phyloP scores from a whole-genome alignment of 306 rosid species.

The Quercus suber region DNA sequence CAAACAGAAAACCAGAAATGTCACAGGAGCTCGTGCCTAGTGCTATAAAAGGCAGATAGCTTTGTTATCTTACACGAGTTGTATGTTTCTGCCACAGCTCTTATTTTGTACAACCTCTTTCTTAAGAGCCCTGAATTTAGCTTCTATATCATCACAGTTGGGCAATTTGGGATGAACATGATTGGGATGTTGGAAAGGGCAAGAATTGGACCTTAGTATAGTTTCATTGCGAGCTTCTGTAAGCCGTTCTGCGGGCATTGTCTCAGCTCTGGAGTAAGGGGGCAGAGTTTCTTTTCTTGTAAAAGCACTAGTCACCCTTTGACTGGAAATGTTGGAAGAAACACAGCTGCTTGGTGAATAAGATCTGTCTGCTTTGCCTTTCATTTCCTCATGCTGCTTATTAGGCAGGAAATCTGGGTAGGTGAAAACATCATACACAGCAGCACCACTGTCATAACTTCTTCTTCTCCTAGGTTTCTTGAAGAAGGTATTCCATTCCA shows the following conservation, averaged over 20 bases:
- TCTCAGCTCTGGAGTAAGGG: conserved; percentile 49
- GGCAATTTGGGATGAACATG: conserved; percentile 89
- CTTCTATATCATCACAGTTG: conserved; percentile 62
- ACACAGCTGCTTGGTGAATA: background rate
- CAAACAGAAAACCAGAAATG: conserved; percentile 7
- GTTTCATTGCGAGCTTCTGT: conserved; percentile 23
- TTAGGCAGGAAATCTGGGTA: conserved; percentile 21
- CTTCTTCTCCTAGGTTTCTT: conserved; percentile 26
- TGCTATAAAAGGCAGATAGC: conserved; percentile 1
- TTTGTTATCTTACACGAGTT: background rate
- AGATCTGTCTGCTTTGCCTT: conserved; percentile 14
- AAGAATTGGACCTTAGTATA: conserved; percentile 56
- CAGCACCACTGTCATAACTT: conserved; percentile 17
- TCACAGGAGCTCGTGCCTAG: background rate
- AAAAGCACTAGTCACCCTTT: conserved; percentile 15
- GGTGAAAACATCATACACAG: conserved; percentile 34
- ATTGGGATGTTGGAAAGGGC: conserved; percentile 41
- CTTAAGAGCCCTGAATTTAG: conserved; percentile 60
- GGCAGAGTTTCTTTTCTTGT: conserved; percentile 23
- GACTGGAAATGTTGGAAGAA: conserved; percentile 7
- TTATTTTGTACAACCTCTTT: conserved; percentile 38
- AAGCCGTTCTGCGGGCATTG: conserved; percentile 53
- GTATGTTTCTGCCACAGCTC: background rate
- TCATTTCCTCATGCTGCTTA: conserved; percentile 12
- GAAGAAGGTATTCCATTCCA: conserved; percentile 10